phyloP scores from a whole-genome alignment of 2,329 filamentous ascomycete genomes.

The Aschersonia sp. region DNA sequence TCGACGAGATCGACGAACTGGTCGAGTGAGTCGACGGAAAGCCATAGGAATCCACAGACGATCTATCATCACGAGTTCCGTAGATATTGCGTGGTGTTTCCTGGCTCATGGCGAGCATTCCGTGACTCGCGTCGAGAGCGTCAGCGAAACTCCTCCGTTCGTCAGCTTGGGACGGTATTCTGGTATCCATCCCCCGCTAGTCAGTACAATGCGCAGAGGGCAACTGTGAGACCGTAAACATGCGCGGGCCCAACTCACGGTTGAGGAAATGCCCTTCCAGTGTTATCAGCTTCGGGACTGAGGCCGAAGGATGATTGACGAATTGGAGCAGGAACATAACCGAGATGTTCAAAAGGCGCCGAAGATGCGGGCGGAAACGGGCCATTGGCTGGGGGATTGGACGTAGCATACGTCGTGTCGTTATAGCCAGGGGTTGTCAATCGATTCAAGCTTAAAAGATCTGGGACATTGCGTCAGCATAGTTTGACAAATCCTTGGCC shows the following conservation, averaged over 20 bases:
- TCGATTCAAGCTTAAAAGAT: constrained; percentile 58
- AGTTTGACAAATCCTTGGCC: no score
- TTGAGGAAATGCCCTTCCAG: constrained; percentile 60
- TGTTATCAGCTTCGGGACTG: constrained; percentile 38
- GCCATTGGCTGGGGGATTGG: constrained; percentile 50
- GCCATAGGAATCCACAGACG: constrained; percentile 75
- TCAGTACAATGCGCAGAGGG: neutral
- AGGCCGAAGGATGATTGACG: constrained; percentile 40
- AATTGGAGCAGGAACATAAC: constrained; percentile 54
- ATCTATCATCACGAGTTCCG: constrained; percentile 51
- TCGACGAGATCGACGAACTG: constrained; percentile 83
- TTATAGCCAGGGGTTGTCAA: constrained; percentile 51
- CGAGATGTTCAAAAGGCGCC: constrained; percentile 61
- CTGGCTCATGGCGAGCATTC: constrained; percentile 93
- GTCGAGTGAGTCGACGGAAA: constrained; percentile 77
- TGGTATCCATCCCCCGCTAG: neutral
- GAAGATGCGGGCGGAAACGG: constrained; percentile 50
- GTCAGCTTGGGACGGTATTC: constrained; percentile 34
- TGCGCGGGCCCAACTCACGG: constrained; percentile 47
- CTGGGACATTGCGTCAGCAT: constrained; percentile 32
- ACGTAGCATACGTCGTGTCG: constrained; percentile 52
- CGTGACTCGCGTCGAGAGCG: constrained; percentile 80
- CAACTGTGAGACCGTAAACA: no score
- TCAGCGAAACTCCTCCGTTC: constrained; percentile 66
- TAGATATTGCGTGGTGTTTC: constrained; percentile 89